phyloP scores from a whole-genome alignment of 805 yeast species.

The Ascoidea rubescens region DNA sequence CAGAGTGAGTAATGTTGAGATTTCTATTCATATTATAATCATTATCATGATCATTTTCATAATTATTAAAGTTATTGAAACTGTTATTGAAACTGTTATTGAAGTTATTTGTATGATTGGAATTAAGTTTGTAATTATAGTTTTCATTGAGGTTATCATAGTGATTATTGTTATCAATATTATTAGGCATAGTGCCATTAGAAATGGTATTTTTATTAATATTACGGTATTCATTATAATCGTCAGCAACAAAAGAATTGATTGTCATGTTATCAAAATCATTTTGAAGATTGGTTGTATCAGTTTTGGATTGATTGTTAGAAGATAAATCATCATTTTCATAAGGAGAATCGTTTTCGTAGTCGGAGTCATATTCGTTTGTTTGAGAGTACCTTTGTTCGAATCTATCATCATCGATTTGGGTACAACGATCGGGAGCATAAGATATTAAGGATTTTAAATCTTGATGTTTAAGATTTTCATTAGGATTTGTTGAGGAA shows the following conservation, averaged over 20 bases:
- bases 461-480: not conserved
- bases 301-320: no score
- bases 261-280: not conserved
- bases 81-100: no score
- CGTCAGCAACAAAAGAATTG: no score
- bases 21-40: no score
- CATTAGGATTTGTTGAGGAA: not conserved
- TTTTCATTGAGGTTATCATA: no score
- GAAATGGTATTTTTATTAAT: no score
- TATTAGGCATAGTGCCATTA: no score
- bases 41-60: no score
- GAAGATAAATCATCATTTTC: constrained; percentile 1
- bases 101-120: not conserved
- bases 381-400: constrained; percentile 8
- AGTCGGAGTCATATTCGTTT: constrained; percentile 4
- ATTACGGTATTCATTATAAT: not conserved
- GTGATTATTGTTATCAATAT: not conserved
- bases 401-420: constrained; percentile 9
- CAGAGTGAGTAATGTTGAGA: no score
- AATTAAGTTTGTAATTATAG: no score
- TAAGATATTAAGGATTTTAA: constrained; percentile 3
- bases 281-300: no score
- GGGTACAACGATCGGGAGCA: constrained; percentile 8
- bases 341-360: constrained; percentile 4
- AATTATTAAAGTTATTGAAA: no score